Conservation (phyloP, 805 yeast genomes). For the Metschnikowia santaceciliae region DNA sequence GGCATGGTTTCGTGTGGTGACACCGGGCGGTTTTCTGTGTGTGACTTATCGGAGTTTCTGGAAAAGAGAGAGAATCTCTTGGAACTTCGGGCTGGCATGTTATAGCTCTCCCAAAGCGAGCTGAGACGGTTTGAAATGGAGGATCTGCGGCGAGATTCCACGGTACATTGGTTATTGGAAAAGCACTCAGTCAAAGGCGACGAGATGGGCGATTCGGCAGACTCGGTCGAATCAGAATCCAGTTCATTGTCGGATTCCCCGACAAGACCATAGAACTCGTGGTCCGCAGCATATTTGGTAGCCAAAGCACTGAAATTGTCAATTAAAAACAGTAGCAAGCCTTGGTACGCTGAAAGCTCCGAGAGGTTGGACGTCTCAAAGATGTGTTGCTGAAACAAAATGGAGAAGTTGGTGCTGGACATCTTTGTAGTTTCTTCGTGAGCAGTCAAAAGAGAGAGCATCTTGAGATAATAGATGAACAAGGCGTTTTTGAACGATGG, state of each 20-base stretch:
- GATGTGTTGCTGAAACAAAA: conserved; percentile 31
- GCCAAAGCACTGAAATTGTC: conserved; percentile 13
- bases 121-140: conserved; percentile 19
- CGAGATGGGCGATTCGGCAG: conserved; percentile 9
- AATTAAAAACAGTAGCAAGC: conserved; percentile 17
- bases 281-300: conserved; percentile 7
- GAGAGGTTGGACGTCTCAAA: conserved; percentile 17
- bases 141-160: conserved; percentile 12
- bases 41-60: conserved; percentile 6
- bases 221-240: conserved; percentile 6
- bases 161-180: conserved; percentile 8
- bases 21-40: neutral
- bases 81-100: conserved; percentile 17
- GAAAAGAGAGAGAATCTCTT: conserved; percentile 18
- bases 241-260: conserved; percentile 8
- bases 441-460: conserved; percentile 15
- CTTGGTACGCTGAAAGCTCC: conserved; percentile 12
- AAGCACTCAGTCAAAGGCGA: conserved; percentile 15
- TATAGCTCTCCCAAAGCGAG: conserved; percentile 19
- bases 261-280: conserved; percentile 9
- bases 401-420: conserved; percentile 26
- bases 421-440: conserved; percentile 24
- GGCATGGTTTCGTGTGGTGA: conserved; percentile 2
- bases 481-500: conserved; percentile 15
- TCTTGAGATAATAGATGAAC: conserved; percentile 18